Base-by-base conservation (phyloP, 2,329 filamentous ascomycete genomes). In the Sphaerulina populicola region DNA sequence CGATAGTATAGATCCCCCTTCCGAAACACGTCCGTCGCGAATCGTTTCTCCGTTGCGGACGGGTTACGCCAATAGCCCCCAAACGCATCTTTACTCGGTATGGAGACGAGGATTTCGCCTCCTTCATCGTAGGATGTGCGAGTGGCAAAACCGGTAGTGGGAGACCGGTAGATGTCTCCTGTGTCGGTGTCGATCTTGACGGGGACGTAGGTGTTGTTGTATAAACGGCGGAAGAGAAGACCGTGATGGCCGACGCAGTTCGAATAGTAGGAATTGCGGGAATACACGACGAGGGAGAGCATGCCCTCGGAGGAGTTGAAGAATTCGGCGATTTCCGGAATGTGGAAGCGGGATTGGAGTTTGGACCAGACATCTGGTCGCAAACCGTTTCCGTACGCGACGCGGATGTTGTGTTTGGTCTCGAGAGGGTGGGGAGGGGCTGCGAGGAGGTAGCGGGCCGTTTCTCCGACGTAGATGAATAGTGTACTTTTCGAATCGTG, bases 381-480 rank as follows among this genome's bases (percentile, higher is more conserved):
- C 52, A 85, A 71, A 0, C 82, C 82, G 62, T 86, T 86, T 47
- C 82, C 82, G 60, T 77, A 81, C 66, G 82, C 80, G 42, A 73
- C 67, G 44, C 74, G 73, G 4, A 84, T 73, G 3, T 69, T 70
- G 67, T 86, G 82, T 9, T 77, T 69, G 50, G 70, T 73, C 64
- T 85, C 81, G 5, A 79, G 74, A 0, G 79, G 73, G 18, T 77
- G 78, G 0, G 78, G 77, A 1, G 85, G 83, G 1, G 78, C 78
- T 1, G 83, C 81, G 11, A 89, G 75, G 1, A 89, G 74, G 58
- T 89, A 90, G 0, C 86, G 77, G 6, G 85, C 78, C 0, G 83
- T 87, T 65, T 89, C 86, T 60, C 86, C 86, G 1, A 90, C 86
- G 63, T 89, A 90, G 21, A 85, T 79, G 60, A 89, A 85, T 62